A percentile compares a stretch with the other conserved stretches of the same genome.
Conservation (phyloP, 371 early-diverging fungal genomes). For the Mucor racemosus region DNA sequence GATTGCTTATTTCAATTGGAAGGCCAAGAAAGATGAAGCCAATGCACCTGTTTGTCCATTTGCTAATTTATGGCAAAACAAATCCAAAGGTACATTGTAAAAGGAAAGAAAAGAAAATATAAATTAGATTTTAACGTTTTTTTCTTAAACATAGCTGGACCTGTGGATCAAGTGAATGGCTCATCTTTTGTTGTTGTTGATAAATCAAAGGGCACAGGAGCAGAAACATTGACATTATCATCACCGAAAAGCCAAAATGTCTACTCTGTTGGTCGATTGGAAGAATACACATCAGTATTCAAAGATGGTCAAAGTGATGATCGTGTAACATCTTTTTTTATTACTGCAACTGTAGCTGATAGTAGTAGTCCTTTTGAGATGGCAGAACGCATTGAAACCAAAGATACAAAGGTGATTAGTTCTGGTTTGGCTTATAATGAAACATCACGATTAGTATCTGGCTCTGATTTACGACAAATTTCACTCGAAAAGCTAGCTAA, state of each 20-base stretch:
- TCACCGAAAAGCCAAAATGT: conserved; percentile 41
- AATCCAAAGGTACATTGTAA: conserved; percentile 35
- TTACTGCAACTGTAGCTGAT: conserved; percentile 33
- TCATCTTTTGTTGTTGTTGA: conserved; percentile 27
- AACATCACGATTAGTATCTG: conserved; percentile 25
- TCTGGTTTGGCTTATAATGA: conserved; percentile 41
- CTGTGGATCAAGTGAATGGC: conserved; percentile 23
- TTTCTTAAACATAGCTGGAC: conserved; percentile 4
- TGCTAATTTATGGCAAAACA: conserved; percentile 66
- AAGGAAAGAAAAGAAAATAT: background rate
- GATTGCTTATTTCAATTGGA: conserved; percentile 50
- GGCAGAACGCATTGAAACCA: conserved; percentile 26
- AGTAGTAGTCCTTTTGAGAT: background rate
- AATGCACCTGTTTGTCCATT: conserved; percentile 59
- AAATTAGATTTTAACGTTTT: background rate
- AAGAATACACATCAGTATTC: conserved; percentile 20
- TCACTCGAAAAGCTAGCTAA: conserved; percentile 26
- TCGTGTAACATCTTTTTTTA: conserved; percentile 31
- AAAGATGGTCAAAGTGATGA: conserved; percentile 18
- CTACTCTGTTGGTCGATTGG: conserved; percentile 29
- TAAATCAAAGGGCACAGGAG: conserved; percentile 25
- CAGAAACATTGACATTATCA: conserved; percentile 32
- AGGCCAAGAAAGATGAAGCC: conserved; percentile 43
- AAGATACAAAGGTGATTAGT: conserved; percentile 32
- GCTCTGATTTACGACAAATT: conserved; percentile 10